Conservation (phyloP, 2,329 filamentous ascomycete species). For the Colletotrichum eremochloae region DNA sequence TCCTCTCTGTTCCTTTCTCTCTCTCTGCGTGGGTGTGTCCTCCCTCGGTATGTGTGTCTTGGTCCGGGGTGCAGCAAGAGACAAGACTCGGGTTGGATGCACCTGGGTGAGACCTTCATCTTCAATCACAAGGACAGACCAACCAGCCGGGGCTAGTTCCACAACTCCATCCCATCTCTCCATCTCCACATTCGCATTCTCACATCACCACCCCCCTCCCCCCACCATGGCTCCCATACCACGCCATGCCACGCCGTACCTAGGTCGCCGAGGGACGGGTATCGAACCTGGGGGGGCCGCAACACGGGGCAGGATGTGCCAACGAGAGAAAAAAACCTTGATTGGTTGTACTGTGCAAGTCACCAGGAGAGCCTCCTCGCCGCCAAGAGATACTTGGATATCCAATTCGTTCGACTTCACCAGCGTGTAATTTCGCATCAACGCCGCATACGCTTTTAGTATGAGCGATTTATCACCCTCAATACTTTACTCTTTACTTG, state of each 20-base stretch:
- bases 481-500: neutral
- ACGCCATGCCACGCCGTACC: constrained; percentile 7
- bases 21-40: neutral
- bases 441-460: constrained; percentile 13
- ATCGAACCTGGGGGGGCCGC: constrained; percentile 1
- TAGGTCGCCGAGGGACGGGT: constrained; percentile 21
- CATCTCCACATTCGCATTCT: constrained; percentile 12
- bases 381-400: constrained; percentile 43
- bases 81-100: neutral
- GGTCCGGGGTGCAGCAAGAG: neutral
- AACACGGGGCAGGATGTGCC: constrained; percentile 39
- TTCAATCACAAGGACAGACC: neutral
- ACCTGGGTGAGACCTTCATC: neutral
- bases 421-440: constrained; percentile 35
- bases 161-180: neutral
- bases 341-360: constrained; percentile 42
- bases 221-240: neutral
- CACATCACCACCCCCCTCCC: neutral
- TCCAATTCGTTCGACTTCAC: constrained; percentile 40
- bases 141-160: neutral
- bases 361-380: constrained; percentile 33
- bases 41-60: neutral
- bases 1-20: neutral
- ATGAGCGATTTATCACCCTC: constrained; percentile 42
- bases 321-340: constrained; percentile 29